These are phyloP conservation scores for Gossypium turneri DNA, from an alignment of 345 rosid genomes.

Conservation along the genomic window DNA sequence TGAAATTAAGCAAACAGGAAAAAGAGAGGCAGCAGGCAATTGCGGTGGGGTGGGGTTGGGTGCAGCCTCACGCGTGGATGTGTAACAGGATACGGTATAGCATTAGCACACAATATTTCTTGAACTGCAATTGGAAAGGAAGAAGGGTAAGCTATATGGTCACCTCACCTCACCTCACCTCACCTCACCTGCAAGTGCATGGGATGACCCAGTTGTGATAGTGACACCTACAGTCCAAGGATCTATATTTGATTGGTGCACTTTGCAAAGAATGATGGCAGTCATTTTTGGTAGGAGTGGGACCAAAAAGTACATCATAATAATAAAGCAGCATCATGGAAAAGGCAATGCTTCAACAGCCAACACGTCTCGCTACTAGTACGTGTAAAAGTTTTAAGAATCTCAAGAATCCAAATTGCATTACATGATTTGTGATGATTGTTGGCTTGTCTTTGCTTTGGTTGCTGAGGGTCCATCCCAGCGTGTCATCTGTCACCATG, in stretches of 20 bases:
- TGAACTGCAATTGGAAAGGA: not conserved
- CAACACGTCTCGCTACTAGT: not conserved
- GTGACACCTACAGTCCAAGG: not conserved
- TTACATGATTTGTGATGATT: not conserved
- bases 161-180: not conserved
- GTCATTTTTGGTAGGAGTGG: not conserved
- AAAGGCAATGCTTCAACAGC: constrained; percentile 6
- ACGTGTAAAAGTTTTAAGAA: not conserved
- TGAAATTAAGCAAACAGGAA: not conserved
- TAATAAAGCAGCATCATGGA: not conserved
- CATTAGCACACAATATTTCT: not conserved
- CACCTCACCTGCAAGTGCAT: not conserved
- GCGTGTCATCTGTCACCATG: constrained; percentile 4
- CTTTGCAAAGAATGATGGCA: not conserved
- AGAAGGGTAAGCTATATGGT: not conserved
- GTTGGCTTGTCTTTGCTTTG: not conserved
- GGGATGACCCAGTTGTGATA: not conserved
- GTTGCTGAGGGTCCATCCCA: constrained; percentile 15
- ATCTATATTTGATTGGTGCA: not conserved
- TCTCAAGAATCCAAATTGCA: not conserved
- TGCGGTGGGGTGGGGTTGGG: constrained; percentile 15
- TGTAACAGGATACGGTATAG: not conserved
- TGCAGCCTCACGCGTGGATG: constrained; percentile 3
- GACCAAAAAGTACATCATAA: not conserved
- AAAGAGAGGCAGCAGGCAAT: not conserved